Evolutionary conservation across 2,329 filamentous ascomycete genomes (phyloP), one percentile per base, ranked within the genome.

Genomic region (Aspergillus costaricaensis): DNA sequence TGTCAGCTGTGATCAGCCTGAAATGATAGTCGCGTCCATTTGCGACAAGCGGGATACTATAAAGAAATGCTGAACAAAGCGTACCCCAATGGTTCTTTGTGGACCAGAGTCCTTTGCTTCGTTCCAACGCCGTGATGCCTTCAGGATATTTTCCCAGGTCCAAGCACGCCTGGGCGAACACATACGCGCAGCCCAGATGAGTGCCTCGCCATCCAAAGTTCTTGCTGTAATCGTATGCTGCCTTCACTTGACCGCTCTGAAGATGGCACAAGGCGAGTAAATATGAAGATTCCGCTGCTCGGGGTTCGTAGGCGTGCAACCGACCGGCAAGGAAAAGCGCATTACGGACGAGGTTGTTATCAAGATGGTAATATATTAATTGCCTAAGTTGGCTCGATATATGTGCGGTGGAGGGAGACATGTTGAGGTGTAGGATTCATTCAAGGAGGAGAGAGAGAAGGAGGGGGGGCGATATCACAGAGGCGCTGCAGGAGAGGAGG

Each of bases 321-420:
- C 95, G 88, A 72, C 94, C 91, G 62, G 95, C 91, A 63, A 96
- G 91, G 79, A 99, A 99, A 44, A 96, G 87, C 59, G 95, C 95
- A 74, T 96, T 98, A 58, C 93, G 88, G 72, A 90, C 84, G 39
- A 93, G 87, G 72, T 92, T 89, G 74, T 96, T 96, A 81, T 99
- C 95, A 75, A 99, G 87, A 73, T 88, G 84, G 74, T 90, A 89
- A 78, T 87, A 88, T 63, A 90, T 84, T 52, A 88, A 80, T 68
- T 88, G 85, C 70, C 86, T 82, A 70, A 89, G 80, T 74, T 89
- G 87, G 66, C 79, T 78, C 58, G 83, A 82, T 62, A 86, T 81
- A 71, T 85, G 80, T 51, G 82, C 76, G 48, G 80, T 82, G 14
- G 77, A 76, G 48, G 84, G 82, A 59, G 85, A 82, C 86, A 88